phyloP scores from a whole-genome alignment of 495 filamentous ascomycete genomes.

The Daldinia childiae region DNA sequence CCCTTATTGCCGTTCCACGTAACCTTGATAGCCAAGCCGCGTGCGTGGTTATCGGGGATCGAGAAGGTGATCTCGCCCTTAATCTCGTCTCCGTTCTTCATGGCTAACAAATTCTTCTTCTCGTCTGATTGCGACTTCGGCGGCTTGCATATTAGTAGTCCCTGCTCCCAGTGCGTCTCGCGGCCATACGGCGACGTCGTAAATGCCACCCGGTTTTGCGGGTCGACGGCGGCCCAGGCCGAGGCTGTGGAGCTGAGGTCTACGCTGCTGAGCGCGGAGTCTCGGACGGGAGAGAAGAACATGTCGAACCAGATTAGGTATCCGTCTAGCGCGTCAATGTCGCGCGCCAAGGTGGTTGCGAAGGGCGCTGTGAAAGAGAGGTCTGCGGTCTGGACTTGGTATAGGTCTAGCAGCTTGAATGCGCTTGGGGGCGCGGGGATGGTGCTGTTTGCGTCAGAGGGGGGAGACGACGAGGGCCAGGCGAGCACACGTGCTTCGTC shows the following conservation, averaged over 20 bases:
- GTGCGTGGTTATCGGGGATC: constrained; percentile 57
- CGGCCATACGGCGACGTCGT: constrained; percentile 81
- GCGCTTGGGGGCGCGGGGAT: constrained; percentile 81
- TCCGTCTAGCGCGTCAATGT: constrained; percentile 72
- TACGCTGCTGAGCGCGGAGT: constrained; percentile 13
- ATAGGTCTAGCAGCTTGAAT: constrained; percentile 80
- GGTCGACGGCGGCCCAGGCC: constrained; percentile 39
- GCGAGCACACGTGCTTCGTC: constrained; percentile 77
- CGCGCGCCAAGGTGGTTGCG: constrained; percentile 54
- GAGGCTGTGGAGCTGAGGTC: constrained; percentile 3
- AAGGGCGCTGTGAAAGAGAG: constrained; percentile 80
- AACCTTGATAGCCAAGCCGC: constrained; percentile 57
- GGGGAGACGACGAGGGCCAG: constrained; percentile 27
- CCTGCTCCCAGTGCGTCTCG: constrained; percentile 90
- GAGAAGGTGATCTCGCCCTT: constrained; percentile 58
- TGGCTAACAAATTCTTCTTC: constrained; percentile 31
- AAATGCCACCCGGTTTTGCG: constrained; percentile 66
- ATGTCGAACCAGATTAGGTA: constrained; percentile 84
- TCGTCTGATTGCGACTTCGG: constrained; percentile 38
- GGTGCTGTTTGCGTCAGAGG: constrained; percentile 53
- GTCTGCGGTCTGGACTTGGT: constrained; percentile 76
- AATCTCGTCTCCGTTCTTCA: constrained; percentile 50
- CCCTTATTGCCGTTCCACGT: constrained; percentile 54
- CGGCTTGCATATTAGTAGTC: constrained; percentile 62
- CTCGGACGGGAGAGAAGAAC: constrained; percentile 66